Evolutionary conservation across 495 filamentous ascomycete species (phyloP), one percentile per base, ranked within the genome.

Genomic region (Talaromyces borbonicus): DNA sequence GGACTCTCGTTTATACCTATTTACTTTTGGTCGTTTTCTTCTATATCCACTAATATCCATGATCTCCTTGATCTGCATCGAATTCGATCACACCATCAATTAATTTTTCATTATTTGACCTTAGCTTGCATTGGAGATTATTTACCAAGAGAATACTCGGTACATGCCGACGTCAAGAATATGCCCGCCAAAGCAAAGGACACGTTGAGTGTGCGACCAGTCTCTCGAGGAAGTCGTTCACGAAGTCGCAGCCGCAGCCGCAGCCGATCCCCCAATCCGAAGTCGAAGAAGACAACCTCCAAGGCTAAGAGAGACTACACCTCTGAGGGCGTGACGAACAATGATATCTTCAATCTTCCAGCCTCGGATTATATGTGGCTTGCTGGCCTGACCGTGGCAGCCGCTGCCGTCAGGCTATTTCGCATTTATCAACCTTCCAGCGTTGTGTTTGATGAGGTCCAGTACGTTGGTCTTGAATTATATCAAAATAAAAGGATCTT

Each of bases 401-500:
- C 84, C 15, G 74, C 82, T 22, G 67, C 80, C 49, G 89, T 98
- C 47, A 83, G 92, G 49, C 66, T 98, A 23, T 98, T 94, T 73
- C 80, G 87, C 60, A 95, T 97, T 66, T 95, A 93, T 63, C 88
- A 96, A 60, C 92, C 92, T 33, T 83, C 80, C 52, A 96, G 90
- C 56, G 92, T 98, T 29, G 92, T 98, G 38, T 98, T 98, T 61
- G 92, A 98, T 59, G 92, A 98, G 74, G 92, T 98, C 62, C 92
- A 98, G 90, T 96, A 80, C 55, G 84, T 71, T 43, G 50, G 25
- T 22, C 30, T 35, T 22, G 5, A 15, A 25, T 14, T 29, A 11
- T 20, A 11, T 20, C 8, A 5, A 16, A 12, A 5, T 38, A 9
- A 14, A 11, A 20, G 14, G 22, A 9, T 15, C 22, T 22, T 1